A percentile compares a stretch with the other conserved stretches of the same genome.
Conservation (phyloP, 257 asterid genomes). For the Ophiorrhiza pumila region DNA sequence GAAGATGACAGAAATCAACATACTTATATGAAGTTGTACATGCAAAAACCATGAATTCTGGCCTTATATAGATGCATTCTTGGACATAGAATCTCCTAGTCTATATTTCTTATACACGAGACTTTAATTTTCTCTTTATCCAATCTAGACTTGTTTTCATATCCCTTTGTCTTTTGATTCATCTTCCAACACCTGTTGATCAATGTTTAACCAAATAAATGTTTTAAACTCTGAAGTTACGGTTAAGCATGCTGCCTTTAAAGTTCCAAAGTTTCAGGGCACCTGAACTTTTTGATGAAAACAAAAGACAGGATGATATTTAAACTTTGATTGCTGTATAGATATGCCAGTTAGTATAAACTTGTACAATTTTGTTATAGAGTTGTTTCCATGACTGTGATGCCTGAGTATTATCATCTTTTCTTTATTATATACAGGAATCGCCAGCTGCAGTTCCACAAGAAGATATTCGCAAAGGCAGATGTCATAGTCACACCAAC, state of each 20-base stretch:
- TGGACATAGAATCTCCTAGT: too few relatives aligned
- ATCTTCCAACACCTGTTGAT: too few relatives aligned
- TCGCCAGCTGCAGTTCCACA: conserved; percentile 64
- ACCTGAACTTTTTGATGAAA: too few relatives aligned
- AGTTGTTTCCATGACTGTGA: too few relatives aligned
- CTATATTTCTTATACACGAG: background rate
- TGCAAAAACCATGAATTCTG: background rate
- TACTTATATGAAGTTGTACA: background rate
- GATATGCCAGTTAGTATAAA: background rate
- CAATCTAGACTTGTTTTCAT: background rate
- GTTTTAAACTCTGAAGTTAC: too few relatives aligned
- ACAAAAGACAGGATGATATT: too few relatives aligned
- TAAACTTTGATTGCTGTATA: too few relatives aligned
- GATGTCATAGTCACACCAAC: conserved; percentile 93
- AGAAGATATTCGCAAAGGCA: conserved; percentile 60
- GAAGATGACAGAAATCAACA: background rate
- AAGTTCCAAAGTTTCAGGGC: too few relatives aligned
- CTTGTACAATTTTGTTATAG: too few relatives aligned
- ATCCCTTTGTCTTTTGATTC: background rate
- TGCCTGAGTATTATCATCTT: background rate
- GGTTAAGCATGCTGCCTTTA: too few relatives aligned
- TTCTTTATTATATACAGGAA: conserved; percentile 32
- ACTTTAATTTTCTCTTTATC: background rate
- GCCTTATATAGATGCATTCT: too few relatives aligned
- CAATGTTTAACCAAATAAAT: too few relatives aligned